phyloP scores from a whole-genome alignment of 1,139 yeast genomes.

The Suhomyces wounanorum region DNA sequence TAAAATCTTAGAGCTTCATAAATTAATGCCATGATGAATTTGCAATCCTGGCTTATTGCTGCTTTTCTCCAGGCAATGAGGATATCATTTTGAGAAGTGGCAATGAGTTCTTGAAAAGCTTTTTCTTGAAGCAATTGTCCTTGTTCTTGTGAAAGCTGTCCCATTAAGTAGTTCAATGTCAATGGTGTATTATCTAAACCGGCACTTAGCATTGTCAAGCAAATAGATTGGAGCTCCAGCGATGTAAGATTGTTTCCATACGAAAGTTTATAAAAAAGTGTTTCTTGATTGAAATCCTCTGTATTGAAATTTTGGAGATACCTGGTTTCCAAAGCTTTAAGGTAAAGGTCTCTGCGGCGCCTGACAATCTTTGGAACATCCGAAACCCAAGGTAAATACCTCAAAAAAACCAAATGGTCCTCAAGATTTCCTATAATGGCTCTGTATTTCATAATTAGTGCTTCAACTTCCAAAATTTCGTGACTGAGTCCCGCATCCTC shows the following conservation, averaged over 20 bases:
- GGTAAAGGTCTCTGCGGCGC: conserved; percentile 54
- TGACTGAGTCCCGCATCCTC: conserved; percentile 42
- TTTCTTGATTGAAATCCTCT: not conserved
- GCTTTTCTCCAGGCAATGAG: conserved; percentile 51
- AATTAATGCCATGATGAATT: conserved; percentile 57
- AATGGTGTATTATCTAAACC: conserved; percentile 76
- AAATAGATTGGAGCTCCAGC: conserved; percentile 53
- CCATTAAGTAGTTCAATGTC: conserved; percentile 60
- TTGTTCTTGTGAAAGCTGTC: conserved; percentile 56
- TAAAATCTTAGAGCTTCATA: conserved; percentile 64
- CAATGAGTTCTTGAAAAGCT: conserved; percentile 40
- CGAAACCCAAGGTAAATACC: conserved; percentile 33
- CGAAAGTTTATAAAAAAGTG: not conserved
- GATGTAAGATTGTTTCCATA: conserved; percentile 18
- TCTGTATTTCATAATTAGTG: conserved; percentile 59
- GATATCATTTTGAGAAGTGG: conserved; percentile 29
- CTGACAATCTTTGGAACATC: conserved; percentile 39
- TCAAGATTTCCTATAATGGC: conserved; percentile 63
- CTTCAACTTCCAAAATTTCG: conserved; percentile 66
- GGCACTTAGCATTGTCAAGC: conserved; percentile 77
- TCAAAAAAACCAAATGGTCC: conserved; percentile 60
- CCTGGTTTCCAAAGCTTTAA: conserved; percentile 40
- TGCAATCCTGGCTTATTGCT: conserved; percentile 38
- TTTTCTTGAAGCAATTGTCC: conserved; percentile 49
- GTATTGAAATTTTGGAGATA: not conserved